These are phyloP conservation scores for Pontederia crassipes DNA, from an alignment of 176 grass and related monocot species.

Conservation along the genomic window DNA sequence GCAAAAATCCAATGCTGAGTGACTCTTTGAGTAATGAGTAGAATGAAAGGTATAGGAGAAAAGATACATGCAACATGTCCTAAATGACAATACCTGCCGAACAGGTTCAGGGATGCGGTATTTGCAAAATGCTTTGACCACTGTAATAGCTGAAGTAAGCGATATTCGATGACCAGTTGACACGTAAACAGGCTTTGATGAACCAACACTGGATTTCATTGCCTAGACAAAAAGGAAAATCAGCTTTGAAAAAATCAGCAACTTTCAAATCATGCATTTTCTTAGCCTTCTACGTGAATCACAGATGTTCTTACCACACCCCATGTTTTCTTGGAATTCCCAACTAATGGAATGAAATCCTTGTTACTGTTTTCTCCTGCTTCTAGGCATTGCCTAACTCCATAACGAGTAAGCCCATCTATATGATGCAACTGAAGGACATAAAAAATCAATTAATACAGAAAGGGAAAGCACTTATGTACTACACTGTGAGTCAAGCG, in stretches of 20 bases:
- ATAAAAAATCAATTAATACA: background rate
- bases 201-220: slow-evolving; percentile 38
- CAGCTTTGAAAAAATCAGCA: background rate
- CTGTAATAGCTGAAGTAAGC: slow-evolving; percentile 39
- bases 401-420: slow-evolving; percentile 66
- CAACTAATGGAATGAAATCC: slow-evolving; percentile 49
- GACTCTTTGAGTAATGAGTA: background rate
- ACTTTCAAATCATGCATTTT: background rate
- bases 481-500: background rate
- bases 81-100: slow-evolving; percentile 49
- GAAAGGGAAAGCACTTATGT: background rate
- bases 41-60: background rate
- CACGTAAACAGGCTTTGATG: slow-evolving; percentile 59
- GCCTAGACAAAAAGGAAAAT: slow-evolving; percentile 34
- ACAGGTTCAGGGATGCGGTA: slow-evolving; percentile 79
- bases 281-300: background rate
- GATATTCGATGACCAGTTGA: slow-evolving; percentile 81
- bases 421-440: slow-evolving; percentile 66
- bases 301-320: slow-evolving; percentile 39
- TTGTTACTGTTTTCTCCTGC: slow-evolving; percentile 39
- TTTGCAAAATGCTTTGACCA: slow-evolving; percentile 55
- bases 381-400: slow-evolving; percentile 49
- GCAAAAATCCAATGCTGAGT: background rate
- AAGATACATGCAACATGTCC: background rate
- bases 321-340: slow-evolving; percentile 56